Evolutionary conservation across 441 rosid genomes (phyloP).

Genomic region (Adansonia madagascariensis): DNA sequence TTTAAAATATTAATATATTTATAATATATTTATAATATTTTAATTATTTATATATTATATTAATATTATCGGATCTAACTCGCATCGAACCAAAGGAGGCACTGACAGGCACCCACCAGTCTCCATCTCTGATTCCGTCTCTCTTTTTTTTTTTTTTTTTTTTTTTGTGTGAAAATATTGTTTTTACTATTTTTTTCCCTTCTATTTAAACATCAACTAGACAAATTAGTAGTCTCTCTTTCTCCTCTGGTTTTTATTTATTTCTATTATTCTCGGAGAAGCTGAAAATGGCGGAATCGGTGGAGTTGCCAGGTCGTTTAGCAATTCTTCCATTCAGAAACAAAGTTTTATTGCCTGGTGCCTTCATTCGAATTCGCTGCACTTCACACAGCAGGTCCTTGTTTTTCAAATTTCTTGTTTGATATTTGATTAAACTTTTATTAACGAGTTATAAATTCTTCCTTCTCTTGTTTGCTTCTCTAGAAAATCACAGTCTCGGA

Average conservation of each 20-base stretch:
- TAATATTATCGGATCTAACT: no score
- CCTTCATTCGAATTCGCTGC: slow-evolving; percentile 96
- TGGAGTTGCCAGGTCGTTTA: slow-evolving; percentile 86
- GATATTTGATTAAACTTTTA: neutral
- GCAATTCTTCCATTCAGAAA: slow-evolving; percentile 97
- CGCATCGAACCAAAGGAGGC: no score
- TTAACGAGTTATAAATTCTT: neutral
- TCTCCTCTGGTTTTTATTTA: neutral
- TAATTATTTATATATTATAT: no score
- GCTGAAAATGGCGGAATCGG: slow-evolving; percentile 79
- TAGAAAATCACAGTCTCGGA: slow-evolving; percentile 2
- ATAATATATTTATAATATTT: no score
- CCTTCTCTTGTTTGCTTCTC: slow-evolving; percentile 24
- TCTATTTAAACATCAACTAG: slow-evolving; percentile 3
- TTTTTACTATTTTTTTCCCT: neutral
- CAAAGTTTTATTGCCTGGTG: slow-evolving; percentile 97
- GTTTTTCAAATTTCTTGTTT: neutral
- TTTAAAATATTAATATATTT: no score
- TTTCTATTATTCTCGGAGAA: neutral
- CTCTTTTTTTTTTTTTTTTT: neutral
- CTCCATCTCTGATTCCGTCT: no score
- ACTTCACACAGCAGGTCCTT: slow-evolving; percentile 92
- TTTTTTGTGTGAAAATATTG: neutral
- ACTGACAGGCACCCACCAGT: no score
- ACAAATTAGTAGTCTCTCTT: neutral